Evolutionary conservation across 1,284 basidiomycete species (phyloP).

Genomic region (Puccinia hordei): DNA sequence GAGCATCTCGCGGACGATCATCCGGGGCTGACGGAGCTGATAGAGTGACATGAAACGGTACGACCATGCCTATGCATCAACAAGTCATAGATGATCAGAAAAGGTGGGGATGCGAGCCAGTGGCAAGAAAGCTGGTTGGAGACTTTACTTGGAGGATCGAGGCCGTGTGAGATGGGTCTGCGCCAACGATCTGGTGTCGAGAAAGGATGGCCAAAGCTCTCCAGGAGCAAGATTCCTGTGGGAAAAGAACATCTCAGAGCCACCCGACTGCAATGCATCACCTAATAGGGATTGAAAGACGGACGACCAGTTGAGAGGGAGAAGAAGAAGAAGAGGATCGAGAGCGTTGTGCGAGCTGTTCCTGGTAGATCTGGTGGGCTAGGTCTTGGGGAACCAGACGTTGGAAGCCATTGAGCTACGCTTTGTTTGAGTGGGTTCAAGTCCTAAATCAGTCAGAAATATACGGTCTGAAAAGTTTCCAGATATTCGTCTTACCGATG

Average conservation of each 20-base stretch:
- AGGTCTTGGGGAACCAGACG: slow-evolving; percentile 12
- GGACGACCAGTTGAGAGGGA: slow-evolving; percentile 3
- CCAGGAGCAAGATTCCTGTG: slow-evolving; percentile 20
- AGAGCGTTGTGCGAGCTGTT: slow-evolving; percentile 21
- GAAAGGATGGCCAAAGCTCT: slow-evolving; percentile 18
- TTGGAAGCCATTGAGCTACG: slow-evolving; percentile 13
- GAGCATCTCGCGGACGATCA: slow-evolving; percentile 9
- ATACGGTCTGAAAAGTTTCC: neutral
- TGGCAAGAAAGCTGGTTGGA: neutral
- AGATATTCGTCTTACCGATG: neutral
- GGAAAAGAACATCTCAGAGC: neutral
- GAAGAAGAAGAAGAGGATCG: neutral
- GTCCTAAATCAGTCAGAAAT: slow-evolving; percentile 1
- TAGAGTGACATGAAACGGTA: slow-evolving; percentile 20
- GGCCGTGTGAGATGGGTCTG: neutral
- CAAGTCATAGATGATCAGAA: neutral
- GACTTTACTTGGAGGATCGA: slow-evolving; percentile 24
- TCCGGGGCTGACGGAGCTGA: neutral
- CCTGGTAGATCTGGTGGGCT: neutral
- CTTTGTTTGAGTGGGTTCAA: neutral
- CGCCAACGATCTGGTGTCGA: neutral
- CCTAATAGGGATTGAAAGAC: neutral
- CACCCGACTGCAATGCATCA: neutral
- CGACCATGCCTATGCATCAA: slow-evolving; percentile 23
- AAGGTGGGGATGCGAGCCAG: neutral